Percentiles rank a stretch among this genome's conserved stretches.
Evolutionary conservation across 345 rosid genomes (phyloP).

Genomic region (Turritis glabra): DNA sequence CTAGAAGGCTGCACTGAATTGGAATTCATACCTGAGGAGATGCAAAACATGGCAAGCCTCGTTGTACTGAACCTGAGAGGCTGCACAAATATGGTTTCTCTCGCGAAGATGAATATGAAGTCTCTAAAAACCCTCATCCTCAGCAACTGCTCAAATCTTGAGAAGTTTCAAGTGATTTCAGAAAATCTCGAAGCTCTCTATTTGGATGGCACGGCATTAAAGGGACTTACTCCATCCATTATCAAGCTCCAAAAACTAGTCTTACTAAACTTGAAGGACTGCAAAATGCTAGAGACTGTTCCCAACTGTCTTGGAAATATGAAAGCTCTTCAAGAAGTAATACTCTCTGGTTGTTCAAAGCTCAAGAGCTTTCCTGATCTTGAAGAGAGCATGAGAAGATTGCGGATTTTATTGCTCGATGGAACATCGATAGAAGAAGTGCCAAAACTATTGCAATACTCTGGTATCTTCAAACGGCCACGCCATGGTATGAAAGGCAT

Average conservation of each 20-base stretch:
- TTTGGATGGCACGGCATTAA: constrained; percentile 3
- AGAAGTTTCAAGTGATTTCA: constrained; percentile 19
- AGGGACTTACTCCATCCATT: background rate
- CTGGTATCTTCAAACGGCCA: too few species aligned
- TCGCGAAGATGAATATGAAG: background rate
- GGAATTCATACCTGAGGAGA: background rate
- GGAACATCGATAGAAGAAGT: constrained; percentile 13
- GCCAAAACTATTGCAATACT: background rate
- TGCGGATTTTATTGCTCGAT: background rate
- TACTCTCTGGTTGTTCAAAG: constrained; percentile 14
- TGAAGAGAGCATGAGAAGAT: background rate
- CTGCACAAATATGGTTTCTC: background rate
- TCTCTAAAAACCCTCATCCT: constrained; percentile 22
- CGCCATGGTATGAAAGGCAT: background rate
- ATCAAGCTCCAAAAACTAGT: background rate
- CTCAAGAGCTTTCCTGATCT: constrained; percentile 11
- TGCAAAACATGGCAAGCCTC: constrained; percentile 14
- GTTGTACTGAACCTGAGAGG: constrained; percentile 8
- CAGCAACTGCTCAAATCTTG: constrained; percentile 24
- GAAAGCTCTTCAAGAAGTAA: constrained; percentile 19
- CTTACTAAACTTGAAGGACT: background rate
- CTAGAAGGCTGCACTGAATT: constrained; percentile 31
- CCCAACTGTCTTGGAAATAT: background rate
- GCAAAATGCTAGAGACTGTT: background rate
- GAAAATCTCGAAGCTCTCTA: background rate